phyloP scores from a whole-genome alignment of 1,284 basidiomycete species.

The Leccinum huronense region DNA sequence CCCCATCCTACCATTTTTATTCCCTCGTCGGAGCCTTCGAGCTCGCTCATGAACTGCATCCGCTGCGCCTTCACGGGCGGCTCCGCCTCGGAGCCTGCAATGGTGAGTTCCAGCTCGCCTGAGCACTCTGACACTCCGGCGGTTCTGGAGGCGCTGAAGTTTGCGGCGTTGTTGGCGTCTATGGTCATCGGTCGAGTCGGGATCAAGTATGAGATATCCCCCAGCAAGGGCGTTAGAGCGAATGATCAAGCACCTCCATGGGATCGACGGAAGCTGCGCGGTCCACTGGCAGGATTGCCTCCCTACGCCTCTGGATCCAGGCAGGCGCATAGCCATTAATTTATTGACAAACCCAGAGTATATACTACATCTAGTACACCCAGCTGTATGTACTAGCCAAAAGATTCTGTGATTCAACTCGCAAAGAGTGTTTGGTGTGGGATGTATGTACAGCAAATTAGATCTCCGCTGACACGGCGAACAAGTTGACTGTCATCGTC shows the following conservation, averaged over 20 bases:
- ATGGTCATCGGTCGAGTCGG: slow-evolving; percentile 40
- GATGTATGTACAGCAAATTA: background rate
- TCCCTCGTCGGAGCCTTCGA: slow-evolving; percentile 4
- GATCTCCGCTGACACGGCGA: background rate
- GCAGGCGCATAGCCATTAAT: slow-evolving; percentile 15
- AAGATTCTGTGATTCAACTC: too few species aligned
- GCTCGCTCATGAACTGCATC: slow-evolving; percentile 19
- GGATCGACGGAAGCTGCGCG: slow-evolving; percentile 22
- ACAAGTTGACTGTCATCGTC: background rate
- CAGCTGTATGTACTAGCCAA: too few species aligned
- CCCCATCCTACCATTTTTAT: slow-evolving; percentile 7
- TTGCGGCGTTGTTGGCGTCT: slow-evolving; percentile 45
- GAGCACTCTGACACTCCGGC: slow-evolving; percentile 39
- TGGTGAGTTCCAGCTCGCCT: slow-evolving; percentile 4
- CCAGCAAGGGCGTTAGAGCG: background rate
- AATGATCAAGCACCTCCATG: slow-evolving; percentile 19
- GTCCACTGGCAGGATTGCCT: background rate
- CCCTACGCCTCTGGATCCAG: slow-evolving; percentile 12
- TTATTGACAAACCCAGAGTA: background rate
- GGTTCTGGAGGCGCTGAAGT: slow-evolving; percentile 46
- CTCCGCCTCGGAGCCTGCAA: too few species aligned
- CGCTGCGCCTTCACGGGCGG: slow-evolving; percentile 9
- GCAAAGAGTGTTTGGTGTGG: too few species aligned
- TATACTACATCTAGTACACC: background rate
- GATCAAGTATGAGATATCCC: slow-evolving; percentile 33